Conservation (phyloP, 257 asterid species). For the Solanum bulbocastanum region DNA sequence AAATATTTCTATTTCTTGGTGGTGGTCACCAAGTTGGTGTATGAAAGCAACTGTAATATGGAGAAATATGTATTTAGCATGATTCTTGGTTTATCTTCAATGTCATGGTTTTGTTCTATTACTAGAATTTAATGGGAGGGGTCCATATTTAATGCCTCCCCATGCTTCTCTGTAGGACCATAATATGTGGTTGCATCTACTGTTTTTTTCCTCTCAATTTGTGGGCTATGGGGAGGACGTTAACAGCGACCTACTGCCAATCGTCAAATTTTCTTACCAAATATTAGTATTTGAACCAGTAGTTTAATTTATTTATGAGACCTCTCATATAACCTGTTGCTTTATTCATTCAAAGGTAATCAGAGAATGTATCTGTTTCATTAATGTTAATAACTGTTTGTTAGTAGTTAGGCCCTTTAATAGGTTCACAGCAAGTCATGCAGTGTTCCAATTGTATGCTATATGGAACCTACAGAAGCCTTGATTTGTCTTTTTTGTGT, state of each 20-base stretch:
- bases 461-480: background rate
- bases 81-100: background rate
- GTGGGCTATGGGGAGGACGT: background rate
- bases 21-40: slow-evolving; percentile 14
- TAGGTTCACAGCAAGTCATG: background rate
- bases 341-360: background rate
- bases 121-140: slow-evolving; percentile 30
- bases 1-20: background rate
- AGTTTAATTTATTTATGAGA: background rate
- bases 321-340: background rate
- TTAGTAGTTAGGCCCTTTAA: background rate
- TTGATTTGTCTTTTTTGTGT: background rate
- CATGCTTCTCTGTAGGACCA: slow-evolving; percentile 38
- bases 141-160: slow-evolving; percentile 23
- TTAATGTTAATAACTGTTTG: background rate
- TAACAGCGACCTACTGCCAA: background rate
- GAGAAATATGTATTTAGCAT: slow-evolving; percentile 4
- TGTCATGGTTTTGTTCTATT: slow-evolving; percentile 14
- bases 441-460: background rate
- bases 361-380: background rate
- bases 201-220: slow-evolving; percentile 15
- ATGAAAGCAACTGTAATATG: slow-evolving; percentile 18
- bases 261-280: background rate
- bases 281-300: background rate
- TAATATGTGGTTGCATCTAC: slow-evolving; percentile 37